Evolutionary conservation across 192 early-diverging fungal species (phyloP), one percentile per base, ranked within the genome.

Genomic region (Entomortierella chlamydospora): DNA sequence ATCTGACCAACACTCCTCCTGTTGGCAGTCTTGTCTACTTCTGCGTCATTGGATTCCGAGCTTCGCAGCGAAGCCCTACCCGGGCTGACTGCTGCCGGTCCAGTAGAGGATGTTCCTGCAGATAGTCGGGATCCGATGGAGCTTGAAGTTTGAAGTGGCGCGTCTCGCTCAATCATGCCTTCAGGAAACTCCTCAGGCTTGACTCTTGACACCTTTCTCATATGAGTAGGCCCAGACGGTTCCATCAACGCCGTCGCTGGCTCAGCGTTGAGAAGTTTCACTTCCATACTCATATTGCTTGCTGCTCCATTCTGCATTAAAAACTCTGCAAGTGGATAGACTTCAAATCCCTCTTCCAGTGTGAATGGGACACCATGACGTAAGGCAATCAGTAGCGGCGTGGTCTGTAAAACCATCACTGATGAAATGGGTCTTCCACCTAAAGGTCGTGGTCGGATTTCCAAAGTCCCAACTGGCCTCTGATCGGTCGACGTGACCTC

Each of bases 241-340:
- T 30, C 28, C 13, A 11, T 57, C 31, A 30, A 30, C 4, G 8
- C 25, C 6, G 51, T 29, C 34, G n/a, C 6, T 18, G 22, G 26
- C 0, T 53, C 56, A 30, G 20, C 29, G 4, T 57, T 62, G 34
- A 79, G 31, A 7, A 79, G 20, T 30, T 65, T 70, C 18, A 79
- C 76, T 37, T 79, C 61, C 49, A 79, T 52, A 37, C 76, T 70
- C 63, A 66, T 59, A 20, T 79, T 79, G 23, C 76, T 70, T 15
- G 76, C 76, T 2, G 76, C 76, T 10, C 76, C 76, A 28, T 79
- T 79, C 51, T 58, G 76, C 49, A 79, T 79, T 68, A 79, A 39
- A 33, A 70, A 79, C 61, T 79, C 76, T 23, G 76, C 76, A n/a
- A 79, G 45, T 15, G 76, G 76, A 31, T 79, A 79, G 3, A 79